Evolutionary conservation across 345 rosid genomes (phyloP).

Genomic region (Luvunga scandens): DNA sequence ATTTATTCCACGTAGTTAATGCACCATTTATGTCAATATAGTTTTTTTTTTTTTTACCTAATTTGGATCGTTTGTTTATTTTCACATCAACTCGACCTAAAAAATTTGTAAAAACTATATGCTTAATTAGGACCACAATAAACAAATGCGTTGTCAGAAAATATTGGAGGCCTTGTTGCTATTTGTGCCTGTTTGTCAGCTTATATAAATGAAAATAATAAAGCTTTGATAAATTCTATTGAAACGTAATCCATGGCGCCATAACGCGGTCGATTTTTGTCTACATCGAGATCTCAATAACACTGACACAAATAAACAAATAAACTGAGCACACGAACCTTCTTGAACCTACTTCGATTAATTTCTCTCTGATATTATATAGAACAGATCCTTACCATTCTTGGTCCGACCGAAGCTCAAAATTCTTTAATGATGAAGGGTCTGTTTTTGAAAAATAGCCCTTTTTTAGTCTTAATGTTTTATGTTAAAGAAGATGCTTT

Average conservation of each 20-base stretch:
- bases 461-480: too few species aligned
- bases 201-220: too few species aligned
- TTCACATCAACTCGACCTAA: too few species aligned
- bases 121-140: neutral
- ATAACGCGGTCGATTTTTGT: neutral
- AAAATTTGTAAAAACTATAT: neutral
- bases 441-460: too few species aligned
- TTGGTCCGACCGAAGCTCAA: neutral
- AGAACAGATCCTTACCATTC: too few species aligned
- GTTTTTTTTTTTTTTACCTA: too few species aligned
- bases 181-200: neutral
- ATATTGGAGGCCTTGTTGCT: neutral
- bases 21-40: too few species aligned
- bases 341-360: neutral
- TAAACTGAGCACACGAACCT: neutral
- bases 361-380: too few species aligned
- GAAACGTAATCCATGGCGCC: neutral
- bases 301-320: neutral
- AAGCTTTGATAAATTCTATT: neutral
- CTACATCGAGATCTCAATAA: neutral
- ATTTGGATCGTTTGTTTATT: too few species aligned
- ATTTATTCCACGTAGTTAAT: too few species aligned
- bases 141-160: neutral
- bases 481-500: neutral
- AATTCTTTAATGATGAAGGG: neutral